Evolutionary conservation across 495 filamentous ascomycete genomes (phyloP).

Genomic region (Aspergillus heteromorphus): DNA sequence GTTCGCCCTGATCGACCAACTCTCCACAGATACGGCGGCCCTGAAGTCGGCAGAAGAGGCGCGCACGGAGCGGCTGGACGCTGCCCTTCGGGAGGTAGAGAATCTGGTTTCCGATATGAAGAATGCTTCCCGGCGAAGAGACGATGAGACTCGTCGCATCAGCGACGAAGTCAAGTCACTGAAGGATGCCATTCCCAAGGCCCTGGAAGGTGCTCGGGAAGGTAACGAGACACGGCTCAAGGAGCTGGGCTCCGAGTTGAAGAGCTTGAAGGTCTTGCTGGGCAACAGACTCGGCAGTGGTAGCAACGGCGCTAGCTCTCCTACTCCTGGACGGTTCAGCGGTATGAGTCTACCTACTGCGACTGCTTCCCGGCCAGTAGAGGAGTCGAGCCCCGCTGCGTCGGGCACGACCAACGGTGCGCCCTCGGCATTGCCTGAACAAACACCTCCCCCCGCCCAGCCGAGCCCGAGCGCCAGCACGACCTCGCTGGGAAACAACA

Average conservation of each 20-base stretch:
- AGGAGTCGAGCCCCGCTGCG: constrained; percentile 20
- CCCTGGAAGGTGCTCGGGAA: constrained; percentile 81
- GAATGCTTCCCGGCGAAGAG: constrained; percentile 66
- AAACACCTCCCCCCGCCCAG: constrained; percentile 33
- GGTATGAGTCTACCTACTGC: constrained; percentile 20
- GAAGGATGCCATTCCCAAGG: constrained; percentile 79
- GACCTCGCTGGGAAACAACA: constrained; percentile 26
- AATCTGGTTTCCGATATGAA: constrained; percentile 75
- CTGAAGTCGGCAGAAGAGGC: constrained; percentile 80
- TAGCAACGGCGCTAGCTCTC: constrained; percentile 27
- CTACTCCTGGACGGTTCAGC: constrained; percentile 29
- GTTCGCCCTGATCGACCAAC: constrained; percentile 85
- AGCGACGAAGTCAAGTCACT: constrained; percentile 82
- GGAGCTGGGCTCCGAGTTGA: constrained; percentile 82
- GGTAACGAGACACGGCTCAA: constrained; percentile 71
- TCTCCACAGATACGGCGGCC: constrained; percentile 79
- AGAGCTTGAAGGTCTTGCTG: constrained; percentile 85
- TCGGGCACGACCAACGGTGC: constrained; percentile 27
- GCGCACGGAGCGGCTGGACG: constrained; percentile 79
- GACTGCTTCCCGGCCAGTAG: constrained; percentile 25
- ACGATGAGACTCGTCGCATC: constrained; percentile 77
- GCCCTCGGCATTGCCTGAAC: constrained; percentile 26
- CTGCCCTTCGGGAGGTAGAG: constrained; percentile 77
- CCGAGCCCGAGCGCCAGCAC: constrained; percentile 27
- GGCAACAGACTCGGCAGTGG: constrained; percentile 66